A percentile compares a stretch with the other conserved stretches of the same genome.
phyloP scores from a whole-genome alignment of 2,329 filamentous ascomycete species.

The Nothopassalora personata region DNA sequence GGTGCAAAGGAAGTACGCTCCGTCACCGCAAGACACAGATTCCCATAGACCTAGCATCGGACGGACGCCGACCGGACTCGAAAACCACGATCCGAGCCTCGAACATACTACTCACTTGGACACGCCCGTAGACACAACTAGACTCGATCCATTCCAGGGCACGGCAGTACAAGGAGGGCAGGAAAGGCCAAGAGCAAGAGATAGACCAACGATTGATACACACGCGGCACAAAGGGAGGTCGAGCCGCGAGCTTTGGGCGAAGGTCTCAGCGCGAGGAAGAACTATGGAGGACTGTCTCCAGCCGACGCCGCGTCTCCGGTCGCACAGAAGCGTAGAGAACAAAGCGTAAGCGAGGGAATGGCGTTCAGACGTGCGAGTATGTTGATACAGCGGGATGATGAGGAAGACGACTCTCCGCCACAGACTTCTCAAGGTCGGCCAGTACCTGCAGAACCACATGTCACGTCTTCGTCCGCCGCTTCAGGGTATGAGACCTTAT shows the following conservation, averaged over 20 bases:
- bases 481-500: background rate
- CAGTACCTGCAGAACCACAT: background rate
- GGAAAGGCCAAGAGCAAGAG: slow-evolving; percentile 1
- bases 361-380: slow-evolving; percentile 30
- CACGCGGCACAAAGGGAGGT: background rate
- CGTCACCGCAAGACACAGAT: slow-evolving; percentile 14
- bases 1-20: slow-evolving; percentile 22
- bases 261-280: background rate
- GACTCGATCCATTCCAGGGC: background rate
- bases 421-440: slow-evolving; percentile 1
- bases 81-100: slow-evolving; percentile 2
- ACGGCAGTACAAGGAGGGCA: background rate
- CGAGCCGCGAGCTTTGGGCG: background rate
- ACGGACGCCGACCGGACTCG: slow-evolving; percentile 26
- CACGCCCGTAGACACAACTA: slow-evolving; percentile 3
- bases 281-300: slow-evolving; percentile 8
- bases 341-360: slow-evolving; percentile 30
- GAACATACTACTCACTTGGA: slow-evolving; percentile 4
- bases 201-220: slow-evolving; percentile 18
- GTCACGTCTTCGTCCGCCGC: background rate
- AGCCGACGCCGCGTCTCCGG: slow-evolving; percentile 16
- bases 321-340: slow-evolving; percentile 20
- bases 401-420: slow-evolving; percentile 17
- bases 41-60: slow-evolving; percentile 20
- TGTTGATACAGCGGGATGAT: slow-evolving; percentile 23